Evolutionary conservation across 2,329 filamentous ascomycete genomes (phyloP), one percentile per base, ranked within the genome.

Genomic region (Epichloe gansuensis): DNA sequence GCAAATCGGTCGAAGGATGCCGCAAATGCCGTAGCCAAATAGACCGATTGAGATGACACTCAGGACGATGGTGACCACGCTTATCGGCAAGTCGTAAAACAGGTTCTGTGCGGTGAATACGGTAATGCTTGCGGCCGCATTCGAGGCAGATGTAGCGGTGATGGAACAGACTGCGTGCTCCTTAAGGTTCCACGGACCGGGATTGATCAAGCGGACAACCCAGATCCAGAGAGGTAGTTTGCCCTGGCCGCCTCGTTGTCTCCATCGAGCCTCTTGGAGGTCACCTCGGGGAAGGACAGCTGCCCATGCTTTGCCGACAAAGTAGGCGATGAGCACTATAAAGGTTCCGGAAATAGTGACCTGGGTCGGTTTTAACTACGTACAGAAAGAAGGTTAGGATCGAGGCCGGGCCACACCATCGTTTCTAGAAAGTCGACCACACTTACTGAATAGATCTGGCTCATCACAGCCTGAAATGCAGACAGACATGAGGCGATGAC

Each of bases 281-380:
- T 80, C 77, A 12, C 76, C 76, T 5, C 76, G 75, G 1, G 77
- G 53, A 36, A 54, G 49, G 4, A 54, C 13, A 1, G 53, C 49
- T 1, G 61, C 60, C 63, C 62, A 64, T 4, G 58, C 63, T n/a
- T 64, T 74, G 8, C 77, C 77, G 2, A 73, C 48, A 47, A 80
- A 78, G 62, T 79, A 79, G 12, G 74, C 73, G 45, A 80, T 77
- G 41, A 80, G 69, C 5, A 78, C 75, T 49, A 79, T 77, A 51
- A 79, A 80, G 0, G 75, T 78, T 39, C 75, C 75, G 15, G 69
- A 67, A 17, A 79, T 74, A 3, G 66, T 68, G 38, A 74, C 60
- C 1, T 39, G 3, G 0, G 75, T 79, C 0, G 75, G 75, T 68
- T 78, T 78, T 61, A 75, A 78, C 73, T 77, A 11, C 5, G 15